Base-by-base conservation (phyloP, 768 basidiomycete species). In the Termitomyces sp. region DNA sequence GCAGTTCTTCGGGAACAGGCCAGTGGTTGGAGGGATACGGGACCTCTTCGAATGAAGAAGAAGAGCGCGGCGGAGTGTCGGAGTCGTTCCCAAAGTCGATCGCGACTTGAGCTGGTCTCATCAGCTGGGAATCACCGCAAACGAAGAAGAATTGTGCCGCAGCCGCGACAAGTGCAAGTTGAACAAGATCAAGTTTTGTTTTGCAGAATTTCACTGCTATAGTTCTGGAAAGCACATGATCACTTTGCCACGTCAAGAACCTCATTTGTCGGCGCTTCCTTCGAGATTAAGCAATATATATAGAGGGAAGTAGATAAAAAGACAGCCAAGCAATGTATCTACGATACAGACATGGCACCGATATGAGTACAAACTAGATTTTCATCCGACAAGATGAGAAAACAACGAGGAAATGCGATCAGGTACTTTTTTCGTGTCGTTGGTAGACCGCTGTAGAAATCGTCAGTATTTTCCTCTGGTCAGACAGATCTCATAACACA, bases 11-110 rank as follows among this genome's bases (percentile, higher is more conserved):
- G 69, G 64, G 43, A 37, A 71, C 63, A 59, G 71, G 38, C 72
- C 72, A 69, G 62, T 72, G 64, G 62, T 65, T 72, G 25, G 73
- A 64, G 38, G 88, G 87, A 59, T 90, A 82, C 14, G 79, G 69
- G 58, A 89, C 74, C 67, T 90, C 80, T 71, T 90, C 87, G 70
- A 88, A 90, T 63, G 90, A 89, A 63, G 81, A 82, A 54, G 84
- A 84, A 49, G 80, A 75, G 66, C 76, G 76, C 43, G 77, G 70
- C 43, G 78, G 71, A 53, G 72, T 71, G 65, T 80, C 79, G 62
- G 77, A 75, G 62, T 76, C 73, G 58, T 81, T 73, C 68, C 84
- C 86, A 71, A 92, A 81, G 68, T 89, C 84, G 61, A 92, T 79
- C 66, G 85, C 79, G 63, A 90, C 78, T 69, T 87, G 83, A 66